phyloP scores from a whole-genome alignment of 164 flowering plant genomes.

The Magnolia changhungtana region DNA sequence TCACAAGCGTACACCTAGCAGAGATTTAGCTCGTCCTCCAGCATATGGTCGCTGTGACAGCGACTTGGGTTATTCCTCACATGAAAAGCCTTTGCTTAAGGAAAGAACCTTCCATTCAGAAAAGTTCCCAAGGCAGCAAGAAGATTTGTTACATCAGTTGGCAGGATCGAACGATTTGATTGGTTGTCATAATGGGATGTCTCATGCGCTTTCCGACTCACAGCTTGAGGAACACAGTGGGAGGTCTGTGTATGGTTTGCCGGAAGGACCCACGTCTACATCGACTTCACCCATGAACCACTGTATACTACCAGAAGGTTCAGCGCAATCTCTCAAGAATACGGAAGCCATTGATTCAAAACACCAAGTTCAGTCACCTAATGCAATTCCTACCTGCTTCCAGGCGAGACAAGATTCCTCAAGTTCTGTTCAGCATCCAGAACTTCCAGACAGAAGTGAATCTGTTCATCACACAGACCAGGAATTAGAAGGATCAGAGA shows the following conservation, averaged over 20 bases:
- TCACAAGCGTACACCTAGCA: constrained; percentile 24
- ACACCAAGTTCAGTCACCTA: constrained; percentile 14
- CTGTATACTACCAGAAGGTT: constrained; percentile 21
- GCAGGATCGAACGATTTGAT: constrained; percentile 29
- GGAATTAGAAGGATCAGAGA: constrained; percentile 18
- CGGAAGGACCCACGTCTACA: constrained; percentile 22
- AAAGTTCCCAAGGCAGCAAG: constrained; percentile 24
- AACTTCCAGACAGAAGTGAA: constrained; percentile 16
- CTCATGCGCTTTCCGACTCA: constrained; percentile 65
- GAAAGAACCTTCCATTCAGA: constrained; percentile 45
- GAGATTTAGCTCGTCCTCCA: constrained; percentile 24
- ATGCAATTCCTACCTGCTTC: constrained; percentile 14
- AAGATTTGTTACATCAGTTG: constrained; percentile 18
- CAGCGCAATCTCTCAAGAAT: constrained; percentile 14
- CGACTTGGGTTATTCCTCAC: constrained; percentile 21
- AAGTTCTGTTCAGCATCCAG: constrained; percentile 12
- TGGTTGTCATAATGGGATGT: constrained; percentile 31
- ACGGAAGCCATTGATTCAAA: constrained; percentile 12
- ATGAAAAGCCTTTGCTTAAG: constrained; percentile 22
- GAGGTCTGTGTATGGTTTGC: constrained; percentile 15
- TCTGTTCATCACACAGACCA: constrained; percentile 5
- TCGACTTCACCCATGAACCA: constrained; percentile 26
- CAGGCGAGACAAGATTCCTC: constrained; percentile 11
- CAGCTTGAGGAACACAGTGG: constrained; percentile 27
- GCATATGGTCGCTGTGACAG: constrained; percentile 25